Evolutionary conservation across 108 stramenopile species (phyloP), one percentile per base, ranked within the genome.

Genomic region (Mediolabrus comicus): DNA sequence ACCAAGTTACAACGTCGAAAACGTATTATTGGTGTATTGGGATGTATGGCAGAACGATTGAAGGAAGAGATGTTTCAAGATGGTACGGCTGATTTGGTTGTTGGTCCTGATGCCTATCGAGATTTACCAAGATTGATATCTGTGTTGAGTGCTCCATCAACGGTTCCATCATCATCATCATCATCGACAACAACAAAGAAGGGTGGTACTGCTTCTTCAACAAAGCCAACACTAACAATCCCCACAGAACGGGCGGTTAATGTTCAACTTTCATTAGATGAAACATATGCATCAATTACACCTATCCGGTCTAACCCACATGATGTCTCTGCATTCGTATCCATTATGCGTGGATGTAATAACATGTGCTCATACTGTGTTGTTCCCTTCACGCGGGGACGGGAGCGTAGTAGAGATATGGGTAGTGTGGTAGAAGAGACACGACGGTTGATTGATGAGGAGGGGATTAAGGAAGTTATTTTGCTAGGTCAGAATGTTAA

Each of bases 11-110:
- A 53, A 32, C 32, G 65, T 36, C 26, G 46, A 22, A 82, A 88
- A 33, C 84, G 68, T 33, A 82, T 96, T 25, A 86, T 99, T n/a
- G 99, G 97, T 4, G 93, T 99, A 9, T 76, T 99, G 57, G 99
- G 99, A 1, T 99, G 99, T 83, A 99, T 99, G 99, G 98, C 99
- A 14, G 99, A 98, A 83, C 86, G 99, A 3, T 70, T 99, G 13
- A 95, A 98, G 79, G 82, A 87, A 31, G 80, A 92, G n/a, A 82
- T 99, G 53, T 85, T 98, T 51, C 75, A 87, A 64, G 89, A 95
- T 27, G 82, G 83, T 51, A 78, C 91, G 39, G 95, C 85, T 17
- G 98, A 99, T 83, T 35, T 99, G 24, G 93, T 99, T 1, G 97
- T 91, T 7, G 99, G 99, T 9, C 99, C 99, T 0, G 99, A 99